Conservation (phyloP, 139 green algal genomes). For the Asterochloris sp. region DNA sequence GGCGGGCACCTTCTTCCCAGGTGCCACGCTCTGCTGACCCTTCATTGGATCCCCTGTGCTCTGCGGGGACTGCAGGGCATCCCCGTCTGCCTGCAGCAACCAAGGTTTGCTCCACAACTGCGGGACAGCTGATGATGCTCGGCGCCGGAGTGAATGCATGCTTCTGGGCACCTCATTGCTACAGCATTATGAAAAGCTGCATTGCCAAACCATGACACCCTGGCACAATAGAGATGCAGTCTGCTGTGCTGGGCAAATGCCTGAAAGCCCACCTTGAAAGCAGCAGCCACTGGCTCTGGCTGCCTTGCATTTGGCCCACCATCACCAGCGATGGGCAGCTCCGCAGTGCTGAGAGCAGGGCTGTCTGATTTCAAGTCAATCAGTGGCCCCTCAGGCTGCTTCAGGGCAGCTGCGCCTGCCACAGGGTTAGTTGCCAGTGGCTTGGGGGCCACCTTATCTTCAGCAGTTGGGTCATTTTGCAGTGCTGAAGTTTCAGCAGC, state of each 20-base stretch:
- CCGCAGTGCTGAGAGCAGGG: not conserved
- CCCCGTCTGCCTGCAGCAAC: no score
- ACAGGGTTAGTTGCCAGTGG: no score
- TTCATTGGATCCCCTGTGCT: no score
- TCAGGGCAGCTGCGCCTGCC: no score
- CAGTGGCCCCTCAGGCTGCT: not conserved
- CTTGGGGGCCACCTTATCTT: no score
- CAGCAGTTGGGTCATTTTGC: no score
- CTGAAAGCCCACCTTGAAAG: not conserved
- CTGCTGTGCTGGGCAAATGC: not conserved
- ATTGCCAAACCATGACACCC: not conserved
- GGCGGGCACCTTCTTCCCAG: not conserved
- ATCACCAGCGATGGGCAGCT: not conserved
- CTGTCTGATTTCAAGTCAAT: constrained; percentile 9
- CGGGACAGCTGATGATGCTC: no score
- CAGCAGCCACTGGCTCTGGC: not conserved
- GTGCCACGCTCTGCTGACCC: not conserved
- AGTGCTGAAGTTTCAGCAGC: no score
- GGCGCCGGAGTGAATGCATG: no score
- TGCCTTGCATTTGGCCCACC: not conserved
- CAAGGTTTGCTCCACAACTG: no score
- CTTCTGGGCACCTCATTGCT: not conserved
- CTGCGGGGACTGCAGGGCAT: no score
- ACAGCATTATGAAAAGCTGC: not conserved
- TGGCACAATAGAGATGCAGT: not conserved